Evolutionary conservation across 495 filamentous ascomycete species (phyloP), one percentile per base, ranked within the genome.

Genomic region (Pyrenula aspistea): DNA sequence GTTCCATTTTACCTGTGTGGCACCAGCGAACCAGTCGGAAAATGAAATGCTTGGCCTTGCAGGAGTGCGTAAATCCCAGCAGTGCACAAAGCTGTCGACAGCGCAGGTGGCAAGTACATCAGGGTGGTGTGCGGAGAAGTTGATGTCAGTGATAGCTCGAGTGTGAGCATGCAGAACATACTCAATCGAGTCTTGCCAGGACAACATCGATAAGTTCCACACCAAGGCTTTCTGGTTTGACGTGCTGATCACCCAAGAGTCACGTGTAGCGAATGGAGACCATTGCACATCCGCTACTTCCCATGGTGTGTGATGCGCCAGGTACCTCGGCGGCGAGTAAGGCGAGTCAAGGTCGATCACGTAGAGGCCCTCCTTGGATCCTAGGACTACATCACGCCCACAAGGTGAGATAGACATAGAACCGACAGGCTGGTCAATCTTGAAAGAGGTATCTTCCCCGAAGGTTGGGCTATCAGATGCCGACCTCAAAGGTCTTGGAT

Each of bases 271-370:
- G 61, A 96, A 95, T 12, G 92, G 92, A 2, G 89, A 95, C 92
- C 92, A 97, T 69, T 97, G 92, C 48, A 97, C 92, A 68, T 97
- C 92, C n/a, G 91, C 89, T 2, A 97, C 91, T 54, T 94, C 83
- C 89, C 91, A 96, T n/a, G 87, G 85, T 8, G 89, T 85, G 42
- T 88, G 84, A 66, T 96, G 88, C 59, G 85, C 84, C 23, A 97
- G 82, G 63, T 91, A 83, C 12, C 91, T 84, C 25, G 92, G 92
- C 12, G 88, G 88, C 53, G 86, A 92, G 68, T 89, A 92, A 12
- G 90, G 91, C 12, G 83, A 91, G 71, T 97, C 92, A 49, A 97
- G 79, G 60, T 97, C 92, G 56, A 97, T 91, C 63, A 97, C 87
- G 70, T 93, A 85, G 31, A 97, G 80, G 23, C 91, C 92, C 60